A percentile compares a stretch with the other conserved stretches of the same genome.
These are phyloP conservation scores for Fusarium sp. DNA, from an alignment of 2,329 filamentous ascomycete species.

Conservation along the genomic window DNA sequence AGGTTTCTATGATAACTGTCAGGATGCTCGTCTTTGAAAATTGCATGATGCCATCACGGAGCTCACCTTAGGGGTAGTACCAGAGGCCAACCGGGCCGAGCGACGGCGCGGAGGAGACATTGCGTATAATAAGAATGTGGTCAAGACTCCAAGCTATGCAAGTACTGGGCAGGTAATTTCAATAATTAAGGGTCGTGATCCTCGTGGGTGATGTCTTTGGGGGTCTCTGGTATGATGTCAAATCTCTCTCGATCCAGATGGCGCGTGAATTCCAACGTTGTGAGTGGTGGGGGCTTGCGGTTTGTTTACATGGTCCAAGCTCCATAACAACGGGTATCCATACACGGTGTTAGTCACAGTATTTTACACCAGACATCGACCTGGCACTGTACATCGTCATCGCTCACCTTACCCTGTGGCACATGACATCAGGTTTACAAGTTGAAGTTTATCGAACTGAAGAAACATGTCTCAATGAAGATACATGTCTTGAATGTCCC, in stretches of 20 bases:
- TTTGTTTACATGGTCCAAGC: conserved; percentile 46
- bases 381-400: neutral
- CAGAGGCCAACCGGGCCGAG: conserved; percentile 54
- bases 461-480: neutral
- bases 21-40: conserved; percentile 18
- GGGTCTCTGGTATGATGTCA: conserved; percentile 43
- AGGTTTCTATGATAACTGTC: conserved; percentile 41
- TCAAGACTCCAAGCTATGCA: conserved; percentile 21
- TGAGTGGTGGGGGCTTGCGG: conserved; percentile 30
- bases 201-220: conserved; percentile 35
- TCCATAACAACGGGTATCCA: conserved; percentile 30
- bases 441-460: neutral
- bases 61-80: conserved; percentile 49
- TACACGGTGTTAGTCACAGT: conserved; percentile 9
- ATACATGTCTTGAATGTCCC: neutral
- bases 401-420: conserved; percentile 1
- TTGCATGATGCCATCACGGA: conserved; percentile 19
- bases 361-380: fast-evolving
- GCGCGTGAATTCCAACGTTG: conserved; percentile 33
- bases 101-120: conserved; percentile 55
- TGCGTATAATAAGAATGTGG: conserved; percentile 25
- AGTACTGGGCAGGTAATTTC: conserved; percentile 30
- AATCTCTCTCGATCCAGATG: conserved; percentile 29
- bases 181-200: conserved; percentile 37
- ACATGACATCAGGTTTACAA: neutral